Base-by-base conservation (phyloP, 2,329 filamentous ascomycete species). In the Albifimbria verrucaria region DNA sequence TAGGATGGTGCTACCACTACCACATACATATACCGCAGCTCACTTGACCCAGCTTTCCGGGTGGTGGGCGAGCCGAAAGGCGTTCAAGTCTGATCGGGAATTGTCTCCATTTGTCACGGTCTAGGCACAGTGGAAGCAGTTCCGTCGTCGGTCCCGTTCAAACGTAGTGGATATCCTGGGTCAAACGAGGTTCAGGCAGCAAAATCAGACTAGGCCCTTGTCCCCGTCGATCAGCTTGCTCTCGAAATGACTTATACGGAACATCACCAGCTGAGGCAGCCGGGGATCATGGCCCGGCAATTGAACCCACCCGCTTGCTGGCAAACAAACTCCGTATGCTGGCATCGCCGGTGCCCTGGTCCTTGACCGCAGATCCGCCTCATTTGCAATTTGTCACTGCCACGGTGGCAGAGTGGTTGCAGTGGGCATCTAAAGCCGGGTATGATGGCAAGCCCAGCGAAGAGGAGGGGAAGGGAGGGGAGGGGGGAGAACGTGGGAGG, bases 11-110 rank as follows among this genome's bases (percentile, higher is more conserved):
- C 62, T 51, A 65, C 54, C 55, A 62, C 62, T 51, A 65, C 54
- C 55, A 62, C 60, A 51, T 58, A 66, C 64, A 66, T 65, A 53
- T 59, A 60, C 60, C 60, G 61, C 57, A 64, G 57, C 64, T 66
- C 63, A 66, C 63, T 66, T 66, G 64, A 66, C 63, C 55, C 56
- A 53, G 57, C 57, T 58, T 55, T 54, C 57, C 52, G 55, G 48
- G 57, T 60, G 46, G 46, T 55, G 53, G 47, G 36, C 23, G 39
- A 39, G 55, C 53, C 52, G 53, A 50, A 59, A 55, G 53, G 56
- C n/a, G n/a, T n/a, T n/a, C n/a, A n/a, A n/a, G n/a, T 45, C 49
- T 53, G 49, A 49, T 43, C 41, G 25, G 25, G 42, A 15, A 7
- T 9, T 15, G 9, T 32, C 26, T 32, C 26, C 26, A 32, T 15